These are phyloP conservation scores for Cymbopogon citratus DNA, from an alignment of 176 grass and related monocot genomes.

Conservation along the genomic window DNA sequence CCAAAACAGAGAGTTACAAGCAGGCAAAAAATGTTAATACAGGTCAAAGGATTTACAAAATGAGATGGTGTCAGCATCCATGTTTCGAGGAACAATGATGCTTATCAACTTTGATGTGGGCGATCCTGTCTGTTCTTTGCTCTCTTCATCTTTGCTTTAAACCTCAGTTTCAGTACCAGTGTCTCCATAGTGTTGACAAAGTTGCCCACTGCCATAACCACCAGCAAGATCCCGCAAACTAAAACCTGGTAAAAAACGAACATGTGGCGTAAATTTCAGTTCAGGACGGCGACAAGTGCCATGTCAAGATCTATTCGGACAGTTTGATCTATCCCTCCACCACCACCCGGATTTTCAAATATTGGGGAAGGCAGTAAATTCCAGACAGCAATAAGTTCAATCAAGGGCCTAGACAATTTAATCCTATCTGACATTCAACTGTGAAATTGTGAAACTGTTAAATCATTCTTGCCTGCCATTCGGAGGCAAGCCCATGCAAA, in stretches of 20 bases:
- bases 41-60: conserved; percentile 38
- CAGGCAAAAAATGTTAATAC: conserved; percentile 27
- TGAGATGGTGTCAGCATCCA: conserved; percentile 25
- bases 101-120: conserved; percentile 33
- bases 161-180: conserved; percentile 58
- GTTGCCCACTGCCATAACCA: conserved; percentile 92
- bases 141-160: conserved; percentile 92
- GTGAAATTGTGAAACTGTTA: not conserved
- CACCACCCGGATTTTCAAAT: conserved; percentile 16
- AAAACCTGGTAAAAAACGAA: conserved; percentile 44
- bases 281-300: not conserved
- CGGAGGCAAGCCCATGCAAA: conserved; percentile 38
- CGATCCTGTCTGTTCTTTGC: conserved; percentile 55
- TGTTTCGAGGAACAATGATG: not conserved
- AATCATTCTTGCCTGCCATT: conserved; percentile 66
- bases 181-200: conserved; percentile 84
- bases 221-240: conserved; percentile 69
- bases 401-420: not conserved
- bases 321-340: not conserved
- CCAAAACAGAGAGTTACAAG: conserved; percentile 15
- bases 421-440: conserved; percentile 1
- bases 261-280: not conserved
- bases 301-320: not conserved
- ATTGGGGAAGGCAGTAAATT: not conserved
- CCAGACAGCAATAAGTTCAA: not conserved